Evolutionary conservation across 805 yeast genomes (phyloP), one percentile per base, ranked within the genome.

Genomic region (Yarrowia sp.): DNA sequence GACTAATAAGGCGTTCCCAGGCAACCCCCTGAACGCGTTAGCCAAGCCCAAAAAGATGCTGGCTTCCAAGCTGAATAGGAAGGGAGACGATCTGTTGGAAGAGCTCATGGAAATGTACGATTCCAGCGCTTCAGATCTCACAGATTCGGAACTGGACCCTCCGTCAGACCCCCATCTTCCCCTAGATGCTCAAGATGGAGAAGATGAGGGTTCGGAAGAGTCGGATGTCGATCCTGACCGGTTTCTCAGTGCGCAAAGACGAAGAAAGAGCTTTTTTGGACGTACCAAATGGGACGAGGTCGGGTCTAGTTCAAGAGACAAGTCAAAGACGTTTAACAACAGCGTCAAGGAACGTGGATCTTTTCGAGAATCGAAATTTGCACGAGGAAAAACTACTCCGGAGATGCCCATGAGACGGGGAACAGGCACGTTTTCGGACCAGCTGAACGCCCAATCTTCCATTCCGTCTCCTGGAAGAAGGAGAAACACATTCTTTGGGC

Each of bases 31-130:
- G 30, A 38, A 46, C n/a, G 53, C 55, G 15, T 20, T 47, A 10
- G 20, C 55, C 33, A 61, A 61, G 55, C 66, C 66, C 17, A 44
- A 61, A 36, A 46, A 61, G 38, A 38, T 46, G 43, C 33, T 58
- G 15, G 36, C 14, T 15, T 61, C 66, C 13, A 61, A 61, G n/a
- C 43, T 61, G n/a, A 34, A 47, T 55, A 19, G 15, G 17, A 46
- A 34, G 14, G 53, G 55, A 9, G 55, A 61, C 20, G 55, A 61
- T 36, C 46, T 47, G 12, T n/a, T 61, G 38, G 66, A 61, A 20
- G 66, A 61, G 43, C 46, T 61, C 17, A 46, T 61, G 66, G 55
- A 61, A 38, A 38, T 39, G 66, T 46, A 47, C 66, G 66, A 61
- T 3, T 58, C 64, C 40, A 42, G 50, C 14, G 64, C 38, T 2